Percentiles rank a stretch among this genome's conserved stretches.
Conservation (phyloP, 306 rosid species). For the Lagenaria siceraria region DNA sequence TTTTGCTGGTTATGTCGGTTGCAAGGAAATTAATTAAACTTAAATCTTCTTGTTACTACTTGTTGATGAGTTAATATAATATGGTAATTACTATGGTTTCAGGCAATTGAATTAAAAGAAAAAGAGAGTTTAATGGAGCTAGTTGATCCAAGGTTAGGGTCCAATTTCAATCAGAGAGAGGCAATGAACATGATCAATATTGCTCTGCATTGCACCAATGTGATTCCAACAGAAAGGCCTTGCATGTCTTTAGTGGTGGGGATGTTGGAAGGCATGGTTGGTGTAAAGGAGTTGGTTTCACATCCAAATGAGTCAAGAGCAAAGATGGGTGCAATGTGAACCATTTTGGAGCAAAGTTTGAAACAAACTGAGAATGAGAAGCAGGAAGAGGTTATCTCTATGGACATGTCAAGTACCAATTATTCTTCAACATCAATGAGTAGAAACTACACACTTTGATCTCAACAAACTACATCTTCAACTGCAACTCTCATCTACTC, state of each 20-base stretch:
- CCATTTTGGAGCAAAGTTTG: neutral
- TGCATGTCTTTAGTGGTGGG: slow-evolving; percentile 22
- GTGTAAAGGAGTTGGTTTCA: neutral
- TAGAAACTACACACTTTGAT: neutral
- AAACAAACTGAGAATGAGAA: neutral
- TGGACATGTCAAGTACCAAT: neutral
- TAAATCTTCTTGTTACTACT: neutral
- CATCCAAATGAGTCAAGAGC: neutral
- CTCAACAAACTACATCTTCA: too few species aligned
- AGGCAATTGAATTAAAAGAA: slow-evolving; percentile 24
- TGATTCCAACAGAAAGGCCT: slow-evolving; percentile 17
- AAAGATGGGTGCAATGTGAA: neutral
- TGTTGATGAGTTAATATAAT: neutral
- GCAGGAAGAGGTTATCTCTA: neutral
- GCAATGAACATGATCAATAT: slow-evolving; percentile 25
- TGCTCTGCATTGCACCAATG: slow-evolving; percentile 25
- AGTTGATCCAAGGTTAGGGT: slow-evolving; percentile 24
- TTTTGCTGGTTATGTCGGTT: too few species aligned
- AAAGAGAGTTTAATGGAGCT: slow-evolving; percentile 22
- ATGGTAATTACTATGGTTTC: neutral
- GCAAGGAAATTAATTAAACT: too few species aligned
- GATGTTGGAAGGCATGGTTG: slow-evolving; percentile 18
- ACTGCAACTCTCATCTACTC: neutral
- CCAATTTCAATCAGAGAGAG: slow-evolving; percentile 15
- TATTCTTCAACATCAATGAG: neutral